Evolutionary conservation across 805 yeast species (phyloP).

Genomic region (Brettanomyces anomalus): DNA sequence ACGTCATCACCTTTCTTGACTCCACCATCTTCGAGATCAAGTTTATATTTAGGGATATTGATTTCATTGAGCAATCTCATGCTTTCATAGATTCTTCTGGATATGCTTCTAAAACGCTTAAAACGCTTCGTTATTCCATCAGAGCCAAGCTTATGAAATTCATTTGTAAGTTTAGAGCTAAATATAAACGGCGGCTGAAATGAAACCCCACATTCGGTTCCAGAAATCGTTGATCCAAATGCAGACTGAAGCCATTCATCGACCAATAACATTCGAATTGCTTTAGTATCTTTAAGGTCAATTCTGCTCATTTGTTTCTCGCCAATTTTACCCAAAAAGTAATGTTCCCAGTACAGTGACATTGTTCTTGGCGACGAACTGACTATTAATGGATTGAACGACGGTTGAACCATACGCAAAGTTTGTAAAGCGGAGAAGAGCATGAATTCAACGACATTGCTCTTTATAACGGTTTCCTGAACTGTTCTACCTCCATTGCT

Average conservation of each 20-base stretch:
- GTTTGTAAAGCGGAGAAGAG: conserved; percentile 20
- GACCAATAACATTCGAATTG: conserved; percentile 18
- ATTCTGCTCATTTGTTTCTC: not conserved
- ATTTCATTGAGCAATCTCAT: conserved; percentile 16
- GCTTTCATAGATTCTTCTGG: conserved; percentile 19
- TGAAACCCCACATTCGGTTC: not conserved
- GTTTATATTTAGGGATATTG: conserved; percentile 6
- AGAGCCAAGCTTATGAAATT: not conserved
- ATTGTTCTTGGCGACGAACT: conserved; percentile 21
- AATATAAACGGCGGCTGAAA: not conserved
- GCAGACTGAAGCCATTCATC: conserved; percentile 17
- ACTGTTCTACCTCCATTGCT: conserved; percentile 37
- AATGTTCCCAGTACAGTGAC: conserved; percentile 24
- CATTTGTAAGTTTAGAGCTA: not conserved
- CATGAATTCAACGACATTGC: conserved; percentile 48
- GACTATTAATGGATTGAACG: conserved; percentile 7
- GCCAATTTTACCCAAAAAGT: conserved; percentile 1
- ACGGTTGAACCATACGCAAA: conserved; percentile 6
- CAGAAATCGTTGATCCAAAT: not conserved
- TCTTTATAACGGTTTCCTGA: conserved; percentile 41
- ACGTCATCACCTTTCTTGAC: conserved; percentile 51
- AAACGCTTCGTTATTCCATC: not conserved
- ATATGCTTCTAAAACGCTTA: not conserved
- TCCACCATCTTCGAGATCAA: conserved; percentile 10
- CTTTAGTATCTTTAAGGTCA: conserved; percentile 12